Base-by-base conservation (phyloP, 768 basidiomycete species). In the Leccinum subtestaceum region DNA sequence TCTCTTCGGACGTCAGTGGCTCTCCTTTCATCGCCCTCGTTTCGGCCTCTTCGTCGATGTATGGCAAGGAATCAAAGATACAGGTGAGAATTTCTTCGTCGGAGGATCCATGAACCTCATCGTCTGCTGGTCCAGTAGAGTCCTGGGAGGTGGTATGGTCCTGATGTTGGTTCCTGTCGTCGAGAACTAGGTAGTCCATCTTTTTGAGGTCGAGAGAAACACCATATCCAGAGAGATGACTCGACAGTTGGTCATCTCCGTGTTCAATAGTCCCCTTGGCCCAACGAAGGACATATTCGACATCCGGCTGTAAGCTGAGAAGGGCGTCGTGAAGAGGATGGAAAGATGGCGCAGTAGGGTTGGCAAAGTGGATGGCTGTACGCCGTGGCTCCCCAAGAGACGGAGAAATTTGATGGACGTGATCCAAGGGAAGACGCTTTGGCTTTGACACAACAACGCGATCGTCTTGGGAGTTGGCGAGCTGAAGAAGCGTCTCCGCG, bases 151-250 rank as follows among this genome's bases (percentile, higher is more conserved):
- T 25, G 1, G 55, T 12, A 21, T 52, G 43, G 0, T 27, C 48
- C 13, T 61, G 45, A 57, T 58, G 71, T 62, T 66, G 62, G 70
- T 72, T 67, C 48, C 97, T 78, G 71, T 99, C 97, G 68, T 99
- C 97, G 8, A 98, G 76, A 4, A 89, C 94, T 12, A 98, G 82
- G 70, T 98, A 99, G 66, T 99, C 97, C 81, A 85, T 97, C 77
- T 95, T 97, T 79, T 99, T 99, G 65, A 99, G 74, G 64, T 96
- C 93, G 55, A 99, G 77, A 21, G 89, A 81, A 7, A 95, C 95
- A 3, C 97, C 97, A 65, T 93, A 99, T 5, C 96, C 96, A 3
- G 89, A 86, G 8, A 99, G 76, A 66, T 81, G 79, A 58, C 74
- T 81, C 5, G 71, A 63, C 1, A 65, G 66, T 0, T 65, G 52